Base-by-base conservation (phyloP, 306 rosid species). In the Vigna angularis region DNA sequence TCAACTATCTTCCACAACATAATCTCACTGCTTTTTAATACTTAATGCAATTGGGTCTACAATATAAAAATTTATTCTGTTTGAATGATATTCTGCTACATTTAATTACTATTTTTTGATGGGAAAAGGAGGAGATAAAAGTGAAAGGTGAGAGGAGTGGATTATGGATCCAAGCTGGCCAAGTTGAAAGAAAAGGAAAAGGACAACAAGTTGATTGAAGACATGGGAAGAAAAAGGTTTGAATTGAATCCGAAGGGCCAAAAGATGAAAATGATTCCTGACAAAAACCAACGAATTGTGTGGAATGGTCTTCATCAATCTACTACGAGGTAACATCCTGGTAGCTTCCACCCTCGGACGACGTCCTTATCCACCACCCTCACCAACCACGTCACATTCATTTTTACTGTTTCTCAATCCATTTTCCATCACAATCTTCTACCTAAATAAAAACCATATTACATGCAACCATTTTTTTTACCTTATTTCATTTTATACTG, bases 341-440 rank as follows among this genome's bases (percentile, higher is more conserved):
- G 92, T 42, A 84, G 69, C 85, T 88, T 88, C 92, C 83, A 32
- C 80, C 64, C 48, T 47, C 1, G 20, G 24, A 66, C 63, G 9
- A 61, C 66, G 75, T 78, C 84, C 71, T 82, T 85, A 58, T 77
- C 79, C 61, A 26, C 17, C 9, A 65, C 18, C 67, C 48, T 83
- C 81, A 80, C 7, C 14, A 66, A 49, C 77, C 83, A 79, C 83
- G 77, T 82, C 90, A 79, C 68, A 26, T 8, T 1, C 0, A 42
- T 52, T 34, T 53, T 53, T 45, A 32, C 30, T 45, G 9, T 58
- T 48, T 36, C 5, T 34, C 16, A 40, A 38, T 75, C 53, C 32
- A 8, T 40, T 40, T 40, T 38, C 44, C 9, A 38, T 38, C 9
- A 38, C 44, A 38, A 26, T 26, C 9, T 7, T 34, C 7, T 34